Conservation (phyloP, 2,329 filamentous ascomycete species). For the Hymenoscyphus linearis region DNA sequence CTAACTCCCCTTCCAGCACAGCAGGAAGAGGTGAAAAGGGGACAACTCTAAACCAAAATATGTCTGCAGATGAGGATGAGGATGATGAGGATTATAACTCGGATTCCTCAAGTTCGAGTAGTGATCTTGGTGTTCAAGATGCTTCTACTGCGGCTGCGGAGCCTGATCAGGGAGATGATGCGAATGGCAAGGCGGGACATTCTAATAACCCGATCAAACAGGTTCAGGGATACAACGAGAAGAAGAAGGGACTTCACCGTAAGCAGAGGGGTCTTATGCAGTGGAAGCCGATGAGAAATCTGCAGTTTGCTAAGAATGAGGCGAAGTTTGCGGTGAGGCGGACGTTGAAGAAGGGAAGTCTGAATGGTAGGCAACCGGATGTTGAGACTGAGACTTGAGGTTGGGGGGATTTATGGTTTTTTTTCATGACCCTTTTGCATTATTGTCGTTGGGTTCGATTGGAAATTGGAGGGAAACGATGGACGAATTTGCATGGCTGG, state of each 20-base stretch:
- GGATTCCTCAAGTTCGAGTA: constrained; percentile 27
- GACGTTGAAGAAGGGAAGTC: constrained; percentile 68
- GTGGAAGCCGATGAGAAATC: constrained; percentile 84
- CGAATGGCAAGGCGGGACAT: constrained; percentile 10
- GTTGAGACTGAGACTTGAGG: constrained; percentile 29
- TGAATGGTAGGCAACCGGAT: constrained; percentile 75
- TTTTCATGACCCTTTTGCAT: not conserved
- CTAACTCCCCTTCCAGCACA: constrained; percentile 10
- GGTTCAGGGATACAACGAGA: constrained; percentile 58
- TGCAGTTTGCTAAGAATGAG: constrained; percentile 83
- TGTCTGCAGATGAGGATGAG: constrained; percentile 18
- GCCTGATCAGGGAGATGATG: not conserved
- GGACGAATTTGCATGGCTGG: not conserved
- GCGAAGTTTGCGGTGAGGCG: constrained; percentile 71
- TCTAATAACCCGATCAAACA: constrained; percentile 49
- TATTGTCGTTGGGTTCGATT: not conserved
- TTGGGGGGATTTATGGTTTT: not conserved
- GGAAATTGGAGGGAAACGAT: not conserved
- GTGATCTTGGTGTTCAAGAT: constrained; percentile 56
- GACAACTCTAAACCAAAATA: constrained; percentile 30
- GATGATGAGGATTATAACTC: constrained; percentile 24
- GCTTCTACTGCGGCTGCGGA: constrained; percentile 28
- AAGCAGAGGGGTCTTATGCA: constrained; percentile 92
- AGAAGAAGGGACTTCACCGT: constrained; percentile 71
- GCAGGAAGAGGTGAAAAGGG: constrained; percentile 10